Base-by-base conservation (phyloP, 2,329 filamentous ascomycete genomes). In the Alternaria incomplexa region DNA sequence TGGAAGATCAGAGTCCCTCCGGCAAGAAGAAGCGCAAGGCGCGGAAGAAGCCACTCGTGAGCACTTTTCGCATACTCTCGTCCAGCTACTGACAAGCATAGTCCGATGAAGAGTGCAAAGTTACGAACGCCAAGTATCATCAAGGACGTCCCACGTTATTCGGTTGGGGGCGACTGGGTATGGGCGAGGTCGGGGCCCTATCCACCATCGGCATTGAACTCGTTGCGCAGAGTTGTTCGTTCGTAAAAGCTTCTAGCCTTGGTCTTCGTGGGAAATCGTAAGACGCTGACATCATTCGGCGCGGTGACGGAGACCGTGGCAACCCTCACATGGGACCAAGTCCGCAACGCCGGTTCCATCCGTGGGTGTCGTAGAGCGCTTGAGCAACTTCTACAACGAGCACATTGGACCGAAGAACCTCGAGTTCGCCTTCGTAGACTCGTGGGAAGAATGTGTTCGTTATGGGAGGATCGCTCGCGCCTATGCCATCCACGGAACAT, bases 41-140 rank as follows among this genome's bases (percentile, higher is more conserved):
- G 40, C 70, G 67, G 32, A 77, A 77, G 65, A 72, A 73, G 66
- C 72, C 70, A 64, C 61, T 73, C 48, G 75, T 76, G 68, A 52
- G 67, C 59, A 53, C 36, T 17, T 5, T 36, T 6, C 26, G 32
- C 28, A 8, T 20, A 32, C 28, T 47, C 8, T n/a, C 48, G 26
- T 30, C 26, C 46, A 30, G 51, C 51, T 5, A 55, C 55, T 69
- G 72, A 54, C 75, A 46, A 44, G 20, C 44, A 48, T 57, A 76
- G 75, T 77, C 75, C 20, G 64, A 75, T 53, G 73, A 75, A 60
- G 62, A n/a, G 15, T 36, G 2, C 32, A 36, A 36, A 36, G 32
- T 40, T 40, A 40, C 36, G 4, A 40, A 40, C 36, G 36, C 36
- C 36, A 9, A 40, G 36, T 40, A 40, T 17, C n/a, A 17, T 26